Percentiles rank a stretch among this genome's conserved stretches.
Evolutionary conservation across 2,329 filamentous ascomycete species (phyloP).

Genomic region (Orbilia blumenaviensis): DNA sequence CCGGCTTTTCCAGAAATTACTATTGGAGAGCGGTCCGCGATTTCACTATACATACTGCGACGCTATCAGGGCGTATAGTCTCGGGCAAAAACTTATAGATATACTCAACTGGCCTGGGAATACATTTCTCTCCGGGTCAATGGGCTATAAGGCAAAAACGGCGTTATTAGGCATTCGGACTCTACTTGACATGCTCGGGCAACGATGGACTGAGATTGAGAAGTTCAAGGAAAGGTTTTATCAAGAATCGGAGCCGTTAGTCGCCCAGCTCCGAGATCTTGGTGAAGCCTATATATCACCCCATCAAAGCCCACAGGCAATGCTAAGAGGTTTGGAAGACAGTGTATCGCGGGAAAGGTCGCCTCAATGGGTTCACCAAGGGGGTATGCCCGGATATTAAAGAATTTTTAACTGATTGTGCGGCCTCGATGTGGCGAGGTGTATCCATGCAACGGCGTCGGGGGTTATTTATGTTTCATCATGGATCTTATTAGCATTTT

Average conservation of each 20-base stretch:
- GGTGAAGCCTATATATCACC: slow-evolving; percentile 44
- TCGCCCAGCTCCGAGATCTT: slow-evolving; percentile 31
- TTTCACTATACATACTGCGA: slow-evolving; percentile 54
- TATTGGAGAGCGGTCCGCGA: slow-evolving; percentile 35
- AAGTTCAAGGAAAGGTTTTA: slow-evolving; percentile 50
- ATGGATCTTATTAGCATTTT: not conserved
- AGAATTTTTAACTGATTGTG: not conserved
- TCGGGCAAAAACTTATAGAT: slow-evolving; percentile 49
- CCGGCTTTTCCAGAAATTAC: slow-evolving; percentile 46
- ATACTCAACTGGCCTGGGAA: slow-evolving; percentile 45
- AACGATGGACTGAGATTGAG: slow-evolving; percentile 46
- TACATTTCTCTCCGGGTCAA: slow-evolving; percentile 30
- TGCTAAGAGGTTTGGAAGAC: slow-evolving; percentile 44
- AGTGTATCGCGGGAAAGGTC: slow-evolving; percentile 43
- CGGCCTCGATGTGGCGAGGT: not conserved
- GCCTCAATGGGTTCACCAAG: slow-evolving; percentile 41
- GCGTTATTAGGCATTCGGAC: slow-evolving; percentile 42
- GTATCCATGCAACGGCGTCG: not conserved
- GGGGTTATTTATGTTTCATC: not conserved
- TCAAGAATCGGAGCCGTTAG: slow-evolving; percentile 40
- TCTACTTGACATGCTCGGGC: slow-evolving; percentile 36
- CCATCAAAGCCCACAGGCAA: slow-evolving; percentile 50
- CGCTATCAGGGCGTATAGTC: slow-evolving; percentile 48
- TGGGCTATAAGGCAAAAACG: slow-evolving; percentile 42
- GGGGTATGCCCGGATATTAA: slow-evolving; percentile 40